phyloP scores from a whole-genome alignment of 1,139 yeast species.

The Keqinozyma sinolaborantium region DNA sequence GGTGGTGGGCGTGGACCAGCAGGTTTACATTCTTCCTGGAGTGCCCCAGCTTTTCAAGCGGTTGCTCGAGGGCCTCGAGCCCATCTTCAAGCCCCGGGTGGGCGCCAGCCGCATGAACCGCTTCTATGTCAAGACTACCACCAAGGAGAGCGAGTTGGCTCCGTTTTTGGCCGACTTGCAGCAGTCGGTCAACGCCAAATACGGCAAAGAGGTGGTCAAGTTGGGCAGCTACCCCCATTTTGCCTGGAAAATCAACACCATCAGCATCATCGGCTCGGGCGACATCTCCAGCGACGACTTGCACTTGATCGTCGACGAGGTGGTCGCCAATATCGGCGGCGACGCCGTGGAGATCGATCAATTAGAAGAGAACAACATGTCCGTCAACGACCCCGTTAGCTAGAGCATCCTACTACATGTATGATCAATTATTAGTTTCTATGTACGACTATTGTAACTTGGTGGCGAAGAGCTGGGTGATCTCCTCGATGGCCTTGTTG shows the following conservation, averaged over 20 bases:
- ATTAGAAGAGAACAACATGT: slow-evolving; percentile 47
- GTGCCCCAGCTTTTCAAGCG: slow-evolving; percentile 68
- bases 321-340: slow-evolving; percentile 39
- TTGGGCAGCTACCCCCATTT: slow-evolving; percentile 85
- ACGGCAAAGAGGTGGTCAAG: slow-evolving; percentile 44
- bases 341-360: slow-evolving; percentile 53
- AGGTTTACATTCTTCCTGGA: slow-evolving; percentile 76
- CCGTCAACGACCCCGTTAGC: slow-evolving; percentile 10
- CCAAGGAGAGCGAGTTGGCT: slow-evolving; percentile 68
- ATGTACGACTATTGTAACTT: slow-evolving; percentile 34
- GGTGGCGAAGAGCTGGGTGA: slow-evolving; percentile 55
- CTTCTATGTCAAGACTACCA: slow-evolving; percentile 57
- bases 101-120: slow-evolving; percentile 33
- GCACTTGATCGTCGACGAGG: slow-evolving; percentile 41
- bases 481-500: slow-evolving; percentile 67
- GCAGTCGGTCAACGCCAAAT: slow-evolving; percentile 32
- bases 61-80: slow-evolving; percentile 36
- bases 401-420: neutral
- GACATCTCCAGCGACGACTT: slow-evolving; percentile 31
- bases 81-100: slow-evolving; percentile 22
- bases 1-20: slow-evolving; percentile 57
- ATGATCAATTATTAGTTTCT: neutral
- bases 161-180: slow-evolving; percentile 57
- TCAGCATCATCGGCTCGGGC: slow-evolving; percentile 64
- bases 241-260: slow-evolving; percentile 58